Evolutionary conservation across 371 early-diverging fungal species (phyloP), one percentile per base, ranked within the genome.

Genomic region (Mucor mucedo): DNA sequence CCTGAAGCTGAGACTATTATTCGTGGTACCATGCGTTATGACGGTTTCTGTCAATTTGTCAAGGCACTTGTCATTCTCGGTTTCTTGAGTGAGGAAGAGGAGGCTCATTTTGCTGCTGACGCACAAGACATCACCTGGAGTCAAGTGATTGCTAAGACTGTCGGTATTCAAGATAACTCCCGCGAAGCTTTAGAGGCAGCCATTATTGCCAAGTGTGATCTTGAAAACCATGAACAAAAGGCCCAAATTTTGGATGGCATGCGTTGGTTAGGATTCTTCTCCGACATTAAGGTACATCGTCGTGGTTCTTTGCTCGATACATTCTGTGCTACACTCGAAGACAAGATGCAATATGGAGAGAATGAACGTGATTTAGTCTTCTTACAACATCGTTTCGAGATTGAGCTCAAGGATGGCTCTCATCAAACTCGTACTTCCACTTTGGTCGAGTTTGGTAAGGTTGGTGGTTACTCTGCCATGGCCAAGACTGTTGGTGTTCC

Each of bases 401-500:
- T 97, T 52, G 89, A 93, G 75, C 87, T 90, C 68, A 88, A 86
- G 78, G 91, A 91, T 68, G 93, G 93, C 11, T 54, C 65, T 29
- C 69, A 85, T 70, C 90, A 95, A 84, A 90, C 89, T 14, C 91
- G 92, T 69, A 95, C 95, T 1, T 93, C 96, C 2, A 96, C 98
- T 27, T 75, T 97, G 59, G 78, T 97, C 59, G 93, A 93, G 63
- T 98, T 93, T 71, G 99, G 98, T 62, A 89, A 91, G 53, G 94
- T 95, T 11, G 80, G 84, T 61, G 94, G 93, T n/a, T 88, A 85
- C 80, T 86, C 92, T 49, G 97, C 98, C 45, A 99, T 99, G 99
- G 98, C 99, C 45, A 94, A 87, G 68, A 94, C 98, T n/a, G 99
- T 99, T 33, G 98, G 98, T 65, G 87, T 94, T 44, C 99, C 99